Evolutionary conservation across 345 rosid species (phyloP).

Genomic region (Citrus glauca): DNA sequence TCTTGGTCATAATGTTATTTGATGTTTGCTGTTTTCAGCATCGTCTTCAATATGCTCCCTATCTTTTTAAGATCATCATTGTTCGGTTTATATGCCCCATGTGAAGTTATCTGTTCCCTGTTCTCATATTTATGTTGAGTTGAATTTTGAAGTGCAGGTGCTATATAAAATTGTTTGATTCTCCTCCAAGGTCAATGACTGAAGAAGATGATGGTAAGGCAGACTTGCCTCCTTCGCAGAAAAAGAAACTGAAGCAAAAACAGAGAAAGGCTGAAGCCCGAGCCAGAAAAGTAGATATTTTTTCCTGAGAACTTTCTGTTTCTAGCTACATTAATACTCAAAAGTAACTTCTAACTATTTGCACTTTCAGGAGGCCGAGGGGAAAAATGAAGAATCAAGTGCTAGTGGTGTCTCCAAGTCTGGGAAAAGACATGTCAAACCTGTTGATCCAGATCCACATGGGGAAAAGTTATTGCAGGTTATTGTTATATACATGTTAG

Average conservation of each 20-base stretch:
- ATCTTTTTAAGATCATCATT: neutral
- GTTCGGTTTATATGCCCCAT: neutral
- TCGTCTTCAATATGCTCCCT: neutral
- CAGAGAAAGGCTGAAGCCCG: constrained; percentile 96
- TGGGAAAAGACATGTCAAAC: constrained; percentile 83
- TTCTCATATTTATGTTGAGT: neutral
- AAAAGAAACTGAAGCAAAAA: constrained; percentile 86
- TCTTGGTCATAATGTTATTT: neutral
- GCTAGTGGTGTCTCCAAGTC: constrained; percentile 66
- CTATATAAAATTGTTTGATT: constrained; percentile 81
- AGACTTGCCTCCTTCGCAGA: constrained; percentile 84
- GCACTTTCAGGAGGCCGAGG: constrained; percentile 78
- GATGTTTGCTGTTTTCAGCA: neutral
- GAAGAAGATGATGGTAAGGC: constrained; percentile 79
- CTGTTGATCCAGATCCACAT: constrained; percentile 92
- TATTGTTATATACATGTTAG: constrained; percentile 12
- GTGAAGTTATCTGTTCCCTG: neutral
- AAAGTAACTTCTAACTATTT: constrained; percentile 12
- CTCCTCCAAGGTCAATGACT: constrained; percentile 64
- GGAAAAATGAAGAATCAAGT: constrained; percentile 75
- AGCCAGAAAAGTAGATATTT: constrained; percentile 75
- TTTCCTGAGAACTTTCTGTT: constrained; percentile 5
- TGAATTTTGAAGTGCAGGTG: constrained; percentile 55
- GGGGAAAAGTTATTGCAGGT: constrained; percentile 97
- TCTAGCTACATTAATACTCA: neutral